Conservation (phyloP, 148 eudicot species). For the Rheum nobile region DNA sequence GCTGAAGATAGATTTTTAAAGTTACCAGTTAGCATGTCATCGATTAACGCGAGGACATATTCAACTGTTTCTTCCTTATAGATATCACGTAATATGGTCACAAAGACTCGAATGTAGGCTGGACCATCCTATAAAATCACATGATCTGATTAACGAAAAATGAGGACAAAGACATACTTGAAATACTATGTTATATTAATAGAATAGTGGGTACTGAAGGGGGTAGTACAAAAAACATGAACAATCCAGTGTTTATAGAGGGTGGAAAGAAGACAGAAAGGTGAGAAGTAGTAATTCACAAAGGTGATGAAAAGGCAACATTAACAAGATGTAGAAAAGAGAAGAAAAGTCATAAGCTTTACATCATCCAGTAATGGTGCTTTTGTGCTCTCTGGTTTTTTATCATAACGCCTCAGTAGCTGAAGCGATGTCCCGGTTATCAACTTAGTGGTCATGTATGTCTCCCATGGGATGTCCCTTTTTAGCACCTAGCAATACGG, state of each 20-base stretch:
- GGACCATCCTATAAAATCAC: slow-evolving; percentile 77
- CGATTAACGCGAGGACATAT: slow-evolving; percentile 82
- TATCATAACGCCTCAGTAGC: slow-evolving; percentile 82
- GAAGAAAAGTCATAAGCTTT: slow-evolving; percentile 17
- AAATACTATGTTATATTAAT: background rate
- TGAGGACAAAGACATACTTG: background rate
- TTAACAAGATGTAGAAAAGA: background rate
- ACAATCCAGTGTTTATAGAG: background rate
- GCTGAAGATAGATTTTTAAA: slow-evolving; percentile 1
- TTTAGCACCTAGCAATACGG: slow-evolving; percentile 44
- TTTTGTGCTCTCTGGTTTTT: slow-evolving; percentile 59
- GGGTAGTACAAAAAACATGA: background rate
- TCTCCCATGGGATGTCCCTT: slow-evolving; percentile 99
- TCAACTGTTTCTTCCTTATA: slow-evolving; percentile 94
- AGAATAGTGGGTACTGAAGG: background rate
- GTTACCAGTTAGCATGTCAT: slow-evolving; percentile 89
- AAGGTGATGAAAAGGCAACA: background rate
- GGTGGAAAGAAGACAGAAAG: background rate
- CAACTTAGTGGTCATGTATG: slow-evolving; percentile 88
- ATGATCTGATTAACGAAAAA: background rate
- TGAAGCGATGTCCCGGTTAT: slow-evolving; percentile 81
- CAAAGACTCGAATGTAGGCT: slow-evolving; percentile 68
- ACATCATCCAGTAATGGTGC: slow-evolving; percentile 86
- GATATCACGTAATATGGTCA: slow-evolving; percentile 76
- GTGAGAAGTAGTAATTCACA: background rate